phyloP scores from a whole-genome alignment of 2,329 filamentous ascomycete genomes.

The Colletotrichum somersetense region DNA sequence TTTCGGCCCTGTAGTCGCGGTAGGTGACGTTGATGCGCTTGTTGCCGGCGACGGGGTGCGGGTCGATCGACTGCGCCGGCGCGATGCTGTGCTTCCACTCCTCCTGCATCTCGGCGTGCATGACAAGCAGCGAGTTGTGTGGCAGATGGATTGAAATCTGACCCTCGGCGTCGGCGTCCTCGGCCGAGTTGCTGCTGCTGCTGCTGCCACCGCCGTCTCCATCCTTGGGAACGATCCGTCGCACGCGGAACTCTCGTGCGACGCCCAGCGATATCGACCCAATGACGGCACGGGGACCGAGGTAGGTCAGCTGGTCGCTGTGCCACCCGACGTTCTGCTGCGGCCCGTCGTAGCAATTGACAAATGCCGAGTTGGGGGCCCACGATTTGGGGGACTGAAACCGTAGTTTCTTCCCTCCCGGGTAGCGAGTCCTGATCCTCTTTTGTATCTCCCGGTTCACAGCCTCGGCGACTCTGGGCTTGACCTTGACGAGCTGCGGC shows the following conservation, averaged over 20 bases:
- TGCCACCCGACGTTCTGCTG: slow-evolving; percentile 91
- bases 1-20: slow-evolving; percentile 81
- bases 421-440: slow-evolving; percentile 77
- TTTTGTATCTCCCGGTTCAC: slow-evolving; percentile 84
- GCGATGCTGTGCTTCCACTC: slow-evolving; percentile 93
- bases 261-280: slow-evolving; percentile 93
- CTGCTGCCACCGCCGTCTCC: slow-evolving; percentile 50
- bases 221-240: slow-evolving; percentile 76
- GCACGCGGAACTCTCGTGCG: slow-evolving; percentile 91
- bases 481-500: slow-evolving; percentile 78
- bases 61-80: slow-evolving; percentile 81
- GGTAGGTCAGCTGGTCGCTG: slow-evolving; percentile 91
- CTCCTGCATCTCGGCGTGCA: slow-evolving; percentile 99
- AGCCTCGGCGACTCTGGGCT: slow-evolving; percentile 75
- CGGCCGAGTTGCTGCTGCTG: slow-evolving; percentile 49
- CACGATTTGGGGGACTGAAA: slow-evolving; percentile 81
- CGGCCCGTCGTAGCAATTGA: slow-evolving; percentile 91
- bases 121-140: slow-evolving; percentile 92
- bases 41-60: slow-evolving; percentile 84
- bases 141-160: slow-evolving; percentile 94
- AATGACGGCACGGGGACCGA: slow-evolving; percentile 89
- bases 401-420: slow-evolving; percentile 77
- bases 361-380: slow-evolving; percentile 90
- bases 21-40: slow-evolving; percentile 95
- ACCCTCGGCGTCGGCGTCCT: slow-evolving; percentile 75